These are phyloP conservation scores for Colletotrichum kahawae DNA, from an alignment of 2,329 filamentous ascomycete species.

Conservation along the genomic window DNA sequence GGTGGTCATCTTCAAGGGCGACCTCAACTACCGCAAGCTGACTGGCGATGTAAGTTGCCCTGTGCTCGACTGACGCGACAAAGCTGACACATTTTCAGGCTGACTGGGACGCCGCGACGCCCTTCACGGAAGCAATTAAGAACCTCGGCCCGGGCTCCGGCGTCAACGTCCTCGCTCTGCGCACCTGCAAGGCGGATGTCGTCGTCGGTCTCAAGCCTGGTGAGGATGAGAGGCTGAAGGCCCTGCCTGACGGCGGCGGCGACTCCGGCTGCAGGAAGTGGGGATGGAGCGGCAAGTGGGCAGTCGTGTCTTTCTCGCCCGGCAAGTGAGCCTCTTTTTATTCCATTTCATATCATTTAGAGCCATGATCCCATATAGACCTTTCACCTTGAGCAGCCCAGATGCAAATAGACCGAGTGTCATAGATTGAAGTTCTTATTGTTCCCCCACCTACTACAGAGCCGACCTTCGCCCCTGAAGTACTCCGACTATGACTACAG, in stretches of 20 bases:
- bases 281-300: conserved; percentile 97
- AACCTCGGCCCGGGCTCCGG: conserved; percentile 83
- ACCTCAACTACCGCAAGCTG: conserved; percentile 94
- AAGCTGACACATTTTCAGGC: conserved; percentile 50
- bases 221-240: conserved; percentile 79
- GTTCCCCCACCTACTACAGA: too few species aligned
- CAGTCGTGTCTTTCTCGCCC: conserved; percentile 80
- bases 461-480: too few species aligned
- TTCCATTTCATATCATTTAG: neutral
- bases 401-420: neutral
- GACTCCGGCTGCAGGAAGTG: conserved; percentile 77
- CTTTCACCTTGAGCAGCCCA: neutral
- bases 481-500: too few species aligned
- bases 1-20: conserved; percentile 95
- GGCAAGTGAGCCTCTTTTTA: conserved; percentile 18
- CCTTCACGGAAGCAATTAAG: conserved; percentile 84
- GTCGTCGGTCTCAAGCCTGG: conserved; percentile 86
- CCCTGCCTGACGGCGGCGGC: conserved; percentile 71
- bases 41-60: conserved; percentile 76
- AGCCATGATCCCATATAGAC: neutral
- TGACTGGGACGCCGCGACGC: conserved; percentile 85
- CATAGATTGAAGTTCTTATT: neutral
- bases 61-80: too few species aligned
- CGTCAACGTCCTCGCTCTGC: conserved; percentile 82
- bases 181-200: conserved; percentile 96